These are phyloP conservation scores for Pyrenochaeta sp. DNA, from an alignment of 2,329 filamentous ascomycete species.

Conservation along the genomic window DNA sequence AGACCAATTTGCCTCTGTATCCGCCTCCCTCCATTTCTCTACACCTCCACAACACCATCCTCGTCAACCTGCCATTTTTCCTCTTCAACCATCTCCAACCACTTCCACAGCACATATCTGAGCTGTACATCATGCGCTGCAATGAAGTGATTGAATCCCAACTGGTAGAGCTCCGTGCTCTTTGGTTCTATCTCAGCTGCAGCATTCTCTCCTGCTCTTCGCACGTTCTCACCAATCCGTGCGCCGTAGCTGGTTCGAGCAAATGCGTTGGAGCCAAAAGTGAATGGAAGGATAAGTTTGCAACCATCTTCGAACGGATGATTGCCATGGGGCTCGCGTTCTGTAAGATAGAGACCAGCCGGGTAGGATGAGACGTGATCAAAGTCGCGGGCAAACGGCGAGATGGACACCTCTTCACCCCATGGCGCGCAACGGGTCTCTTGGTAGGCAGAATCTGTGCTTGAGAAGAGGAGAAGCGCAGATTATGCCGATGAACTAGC, in stretches of 20 bases:
- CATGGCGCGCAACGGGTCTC: conserved; percentile 3
- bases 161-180: conserved; percentile 9
- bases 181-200: conserved; percentile 3
- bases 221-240: conserved; percentile 11
- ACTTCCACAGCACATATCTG: conserved; percentile 10
- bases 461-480: background rate
- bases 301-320: conserved; percentile 15
- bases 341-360: conserved; percentile 12
- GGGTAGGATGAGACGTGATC: conserved; percentile 4
- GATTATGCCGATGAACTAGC: too few relatives aligned
- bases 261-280: conserved; percentile 12
- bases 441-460: background rate
- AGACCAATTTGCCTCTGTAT: conserved; percentile 5
- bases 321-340: conserved; percentile 3
- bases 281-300: conserved; percentile 16
- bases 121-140: conserved; percentile 13
- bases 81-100: conserved; percentile 13
- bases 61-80: conserved; percentile 12
- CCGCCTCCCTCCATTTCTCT: conserved; percentile 11
- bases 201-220: conserved; percentile 3
- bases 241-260: conserved; percentile 15
- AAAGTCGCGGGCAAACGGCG: conserved; percentile 9
- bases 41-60: conserved; percentile 8
- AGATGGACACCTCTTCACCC: conserved; percentile 9
- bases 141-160: conserved; percentile 16